phyloP scores from a whole-genome alignment of 176 grass and related monocot species.

The Phoenix dactylifera region DNA sequence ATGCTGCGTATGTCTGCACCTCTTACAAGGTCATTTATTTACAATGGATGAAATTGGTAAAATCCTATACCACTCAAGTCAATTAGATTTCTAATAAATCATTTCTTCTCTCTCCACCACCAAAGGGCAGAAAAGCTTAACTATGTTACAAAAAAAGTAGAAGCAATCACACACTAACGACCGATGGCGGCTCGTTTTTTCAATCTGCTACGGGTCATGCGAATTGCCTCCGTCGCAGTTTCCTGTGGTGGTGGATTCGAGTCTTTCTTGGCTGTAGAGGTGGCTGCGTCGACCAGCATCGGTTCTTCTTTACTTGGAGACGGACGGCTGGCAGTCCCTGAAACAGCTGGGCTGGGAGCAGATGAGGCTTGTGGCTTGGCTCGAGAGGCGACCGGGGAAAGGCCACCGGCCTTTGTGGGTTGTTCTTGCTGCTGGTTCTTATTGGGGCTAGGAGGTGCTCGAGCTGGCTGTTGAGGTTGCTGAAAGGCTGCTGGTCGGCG shows the following conservation, averaged over 20 bases:
- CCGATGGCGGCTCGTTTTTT: conserved; percentile 15
- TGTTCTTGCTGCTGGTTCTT: conserved; percentile 7
- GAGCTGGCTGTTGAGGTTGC: background rate
- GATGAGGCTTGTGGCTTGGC: background rate
- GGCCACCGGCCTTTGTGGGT: background rate
- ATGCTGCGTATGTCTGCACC: too few relatives aligned
- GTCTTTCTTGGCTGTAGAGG: background rate
- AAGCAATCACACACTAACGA: background rate
- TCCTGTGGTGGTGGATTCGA: conserved; percentile 8
- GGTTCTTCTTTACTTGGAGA: conserved; percentile 4
- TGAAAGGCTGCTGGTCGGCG: background rate
- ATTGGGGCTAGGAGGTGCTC: background rate
- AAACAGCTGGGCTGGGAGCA: background rate
- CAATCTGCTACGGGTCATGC: conserved; percentile 15
- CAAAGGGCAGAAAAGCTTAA: background rate
- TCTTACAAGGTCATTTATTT: too few relatives aligned
- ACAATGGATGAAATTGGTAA: background rate
- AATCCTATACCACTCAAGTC: background rate
- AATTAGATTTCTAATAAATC: background rate
- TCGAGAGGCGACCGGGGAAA: background rate
- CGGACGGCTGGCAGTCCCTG: background rate
- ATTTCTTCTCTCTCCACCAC: background rate
- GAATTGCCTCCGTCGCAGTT: conserved; percentile 14
- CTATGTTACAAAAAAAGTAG: background rate
- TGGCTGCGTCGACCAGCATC: conserved; percentile 5